Evolutionary conservation across 1,139 yeast genomes (phyloP).

Genomic region (Pichia sp.): DNA sequence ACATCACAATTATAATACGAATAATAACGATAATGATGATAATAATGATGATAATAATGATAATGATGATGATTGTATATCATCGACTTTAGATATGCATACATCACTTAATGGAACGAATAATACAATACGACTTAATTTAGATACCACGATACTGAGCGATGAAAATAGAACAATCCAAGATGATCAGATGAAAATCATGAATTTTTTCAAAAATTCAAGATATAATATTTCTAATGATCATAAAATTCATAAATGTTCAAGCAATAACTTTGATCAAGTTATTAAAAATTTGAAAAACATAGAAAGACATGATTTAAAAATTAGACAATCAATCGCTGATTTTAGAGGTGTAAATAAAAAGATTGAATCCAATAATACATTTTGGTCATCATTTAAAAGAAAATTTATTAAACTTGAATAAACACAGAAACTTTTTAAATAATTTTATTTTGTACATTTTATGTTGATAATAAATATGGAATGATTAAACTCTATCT

Average conservation of each 20-base stretch:
- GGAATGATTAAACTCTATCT: too few species aligned
- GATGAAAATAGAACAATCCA: constrained; percentile 6
- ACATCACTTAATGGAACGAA: not conserved
- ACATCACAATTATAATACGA: too few species aligned
- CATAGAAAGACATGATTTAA: constrained; percentile 12
- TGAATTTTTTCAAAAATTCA: too few species aligned
- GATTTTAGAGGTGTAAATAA: constrained; percentile 6
- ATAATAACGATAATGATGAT: not conserved
- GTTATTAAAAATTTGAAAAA: constrained; percentile 8
- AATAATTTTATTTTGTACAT: too few species aligned
- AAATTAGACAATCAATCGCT: constrained; percentile 14
- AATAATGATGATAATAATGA: not conserved
- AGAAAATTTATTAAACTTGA: not conserved
- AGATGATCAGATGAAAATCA: not conserved
- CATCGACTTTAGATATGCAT: constrained; percentile 28
- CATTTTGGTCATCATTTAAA: not conserved
- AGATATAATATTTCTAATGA: not conserved
- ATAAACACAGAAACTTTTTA: too few species aligned
- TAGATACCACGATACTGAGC: constrained; percentile 4
- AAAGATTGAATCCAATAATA: not conserved
- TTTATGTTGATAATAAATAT: too few species aligned
- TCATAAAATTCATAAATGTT: not conserved
- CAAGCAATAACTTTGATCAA: not conserved
- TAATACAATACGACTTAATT: constrained; percentile 1
- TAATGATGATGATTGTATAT: not conserved